phyloP scores from a whole-genome alignment of 768 basidiomycete genomes.

The Hypholoma sublateritium region DNA sequence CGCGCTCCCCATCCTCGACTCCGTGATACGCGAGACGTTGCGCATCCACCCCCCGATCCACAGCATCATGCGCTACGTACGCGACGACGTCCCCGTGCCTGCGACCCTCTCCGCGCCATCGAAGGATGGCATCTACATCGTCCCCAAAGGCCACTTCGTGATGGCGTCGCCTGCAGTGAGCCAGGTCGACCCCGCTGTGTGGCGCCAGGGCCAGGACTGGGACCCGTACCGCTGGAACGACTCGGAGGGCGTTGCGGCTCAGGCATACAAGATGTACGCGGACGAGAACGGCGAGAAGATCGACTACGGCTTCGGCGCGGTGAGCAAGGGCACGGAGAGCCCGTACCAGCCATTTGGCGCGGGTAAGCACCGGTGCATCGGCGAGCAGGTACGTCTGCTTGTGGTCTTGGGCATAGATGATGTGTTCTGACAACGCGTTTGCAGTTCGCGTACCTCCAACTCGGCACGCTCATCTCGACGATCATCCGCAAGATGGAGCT shows the following conservation, averaged over 20 bases:
- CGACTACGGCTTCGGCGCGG: slow-evolving; percentile 94
- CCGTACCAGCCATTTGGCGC: slow-evolving; percentile 99
- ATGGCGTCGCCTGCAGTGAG: slow-evolving; percentile 87
- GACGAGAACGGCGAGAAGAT: slow-evolving; percentile 85
- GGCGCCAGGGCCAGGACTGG: slow-evolving; percentile 74
- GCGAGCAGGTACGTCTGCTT: slow-evolving; percentile 64
- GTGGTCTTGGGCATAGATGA: background rate
- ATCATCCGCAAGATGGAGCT: slow-evolving; percentile 78
- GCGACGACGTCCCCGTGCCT: slow-evolving; percentile 82
- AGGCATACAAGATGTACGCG: slow-evolving; percentile 72
- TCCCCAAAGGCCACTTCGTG: slow-evolving; percentile 89
- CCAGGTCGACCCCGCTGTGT: slow-evolving; percentile 83
- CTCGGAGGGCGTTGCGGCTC: slow-evolving; percentile 75
- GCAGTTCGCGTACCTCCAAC: slow-evolving; percentile 92
- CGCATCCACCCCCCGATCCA: slow-evolving; percentile 95
- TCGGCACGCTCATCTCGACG: slow-evolving; percentile 80
- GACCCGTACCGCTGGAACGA: slow-evolving; percentile 87
- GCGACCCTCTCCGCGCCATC: slow-evolving; percentile 76
- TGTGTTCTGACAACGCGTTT: background rate
- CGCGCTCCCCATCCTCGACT: slow-evolving; percentile 79
- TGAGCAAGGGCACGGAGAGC: slow-evolving; percentile 94
- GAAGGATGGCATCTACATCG: slow-evolving; percentile 72
- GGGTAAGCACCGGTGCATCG: slow-evolving; percentile 92
- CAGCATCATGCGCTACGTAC: slow-evolving; percentile 91
- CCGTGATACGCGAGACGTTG: slow-evolving; percentile 91